These are phyloP conservation scores for Rickenella mellea DNA, from an alignment of 768 basidiomycete genomes.

Conservation along the genomic window DNA sequence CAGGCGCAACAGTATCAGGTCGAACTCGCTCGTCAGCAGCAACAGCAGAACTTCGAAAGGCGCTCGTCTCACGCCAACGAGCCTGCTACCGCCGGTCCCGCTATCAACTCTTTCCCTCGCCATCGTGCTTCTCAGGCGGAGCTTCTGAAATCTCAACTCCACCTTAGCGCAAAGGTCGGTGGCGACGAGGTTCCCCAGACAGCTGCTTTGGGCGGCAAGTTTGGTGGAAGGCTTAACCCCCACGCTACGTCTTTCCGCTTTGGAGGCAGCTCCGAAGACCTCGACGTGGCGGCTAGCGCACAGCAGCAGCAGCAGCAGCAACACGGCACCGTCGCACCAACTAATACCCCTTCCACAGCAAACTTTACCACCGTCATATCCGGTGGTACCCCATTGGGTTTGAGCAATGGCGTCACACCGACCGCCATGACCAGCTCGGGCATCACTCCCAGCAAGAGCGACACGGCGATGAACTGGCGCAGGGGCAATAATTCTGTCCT, in stretches of 20 bases:
- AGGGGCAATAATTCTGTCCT: conserved; percentile 66
- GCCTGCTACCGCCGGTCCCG: conserved; percentile 70
- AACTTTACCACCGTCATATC: conserved; percentile 59
- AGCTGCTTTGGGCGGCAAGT: conserved; percentile 66
- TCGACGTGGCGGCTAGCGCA: conserved; percentile 15
- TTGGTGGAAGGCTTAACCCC: conserved; percentile 54
- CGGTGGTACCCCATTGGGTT: conserved; percentile 63
- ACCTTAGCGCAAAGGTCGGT: conserved; percentile 23
- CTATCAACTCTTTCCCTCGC: conserved; percentile 50
- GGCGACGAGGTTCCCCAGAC: conserved; percentile 74
- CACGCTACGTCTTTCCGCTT: conserved; percentile 25
- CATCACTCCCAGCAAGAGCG: conserved; percentile 65
- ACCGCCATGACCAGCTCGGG: conserved; percentile 13
- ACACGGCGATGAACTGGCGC: conserved; percentile 73
- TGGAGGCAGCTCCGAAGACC: conserved; percentile 24
- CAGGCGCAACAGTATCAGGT: conserved; percentile 74
- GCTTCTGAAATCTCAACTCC: conserved; percentile 51
- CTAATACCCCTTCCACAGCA: conserved; percentile 42
- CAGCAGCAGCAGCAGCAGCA: conserved; percentile 27
- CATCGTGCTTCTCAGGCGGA: conserved; percentile 67
- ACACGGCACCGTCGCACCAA: conserved; percentile 13
- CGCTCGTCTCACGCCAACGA: conserved; percentile 39
- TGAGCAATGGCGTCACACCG: conserved; percentile 23
- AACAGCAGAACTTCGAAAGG: conserved; percentile 32
- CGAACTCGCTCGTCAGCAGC: conserved; percentile 47